Evolutionary conservation across 345 rosid species (phyloP), one percentile per base, ranked within the genome.

Genomic region (Raphanus sativus): DNA sequence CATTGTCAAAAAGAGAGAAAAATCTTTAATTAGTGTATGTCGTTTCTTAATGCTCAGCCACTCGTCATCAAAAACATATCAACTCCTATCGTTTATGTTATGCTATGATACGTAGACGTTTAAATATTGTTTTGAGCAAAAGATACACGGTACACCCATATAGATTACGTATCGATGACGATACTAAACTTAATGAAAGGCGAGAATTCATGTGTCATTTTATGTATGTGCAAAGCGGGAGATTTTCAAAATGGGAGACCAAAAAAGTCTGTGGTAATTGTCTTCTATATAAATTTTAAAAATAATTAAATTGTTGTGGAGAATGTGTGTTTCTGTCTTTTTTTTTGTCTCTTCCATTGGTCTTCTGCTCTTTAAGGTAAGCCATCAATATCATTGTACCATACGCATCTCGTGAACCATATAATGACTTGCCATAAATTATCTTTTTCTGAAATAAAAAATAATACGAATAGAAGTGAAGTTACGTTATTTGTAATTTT

Each of bases 381-480:
- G 79, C 33, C 70, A 56, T 69, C 67, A 56, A 62, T 75, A 80
- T 75, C 62, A 80, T 75, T 71, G 79, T 70, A 75, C 82, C 83
- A 52, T 79, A 64, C 72, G 72, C 75, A 75, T 80, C 83, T 75
- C 83, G 83, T 80, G 83, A 80, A 80, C 76, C 68, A 75, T 75
- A 80, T 80, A 34, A 80, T 80, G 83, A 67, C 69, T 80, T 64
- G 48, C 76, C 76, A 58, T 65, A 34, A 63, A 75, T 59, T 59
- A 26, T 30, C 5, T 36, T 74, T 33, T 29, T n/a, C 54, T 16
- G 63, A 29, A 63, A 62, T 61, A 75, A 74, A 65, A 56, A 28
- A 56, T 21, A 67, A 77, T 70, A 65, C 40, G 59, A 82, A 67
- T 17, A 59, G 15, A 72, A 59, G 58, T 42, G 52, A 77, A 71